Conservation (phyloP, 805 yeast genomes). For the Sugiyamaella chiloensis region DNA sequence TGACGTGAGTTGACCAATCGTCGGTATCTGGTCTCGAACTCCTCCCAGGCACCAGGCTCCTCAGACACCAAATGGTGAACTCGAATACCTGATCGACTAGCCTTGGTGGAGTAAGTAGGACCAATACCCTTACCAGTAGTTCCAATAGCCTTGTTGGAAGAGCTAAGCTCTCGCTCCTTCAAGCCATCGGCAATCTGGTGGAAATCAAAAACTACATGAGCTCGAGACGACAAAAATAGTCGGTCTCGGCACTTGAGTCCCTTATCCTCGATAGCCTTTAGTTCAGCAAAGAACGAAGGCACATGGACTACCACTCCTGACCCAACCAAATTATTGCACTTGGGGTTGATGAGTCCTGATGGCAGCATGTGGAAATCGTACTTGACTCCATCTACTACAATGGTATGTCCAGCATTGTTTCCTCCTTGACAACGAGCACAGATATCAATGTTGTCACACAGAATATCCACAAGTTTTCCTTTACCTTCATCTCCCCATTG, state of each 20-base stretch:
- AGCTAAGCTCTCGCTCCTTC: slow-evolving; percentile 85
- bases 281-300: slow-evolving; percentile 87
- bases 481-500: slow-evolving; percentile 99
- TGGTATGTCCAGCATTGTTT: slow-evolving; percentile 98
- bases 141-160: slow-evolving; percentile 83
- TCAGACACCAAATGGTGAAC: slow-evolving; percentile 92
- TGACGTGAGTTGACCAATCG: slow-evolving; percentile 77
- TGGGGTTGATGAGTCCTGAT: slow-evolving; percentile 93
- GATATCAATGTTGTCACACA: slow-evolving; percentile 92
- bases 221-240: slow-evolving; percentile 85
- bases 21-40: slow-evolving; percentile 73
- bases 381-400: slow-evolving; percentile 82
- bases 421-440: slow-evolving; percentile 98
- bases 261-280: slow-evolving; percentile 73
- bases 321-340: slow-evolving; percentile 86
- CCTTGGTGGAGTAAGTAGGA: slow-evolving; percentile 96
- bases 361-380: slow-evolving; percentile 99
- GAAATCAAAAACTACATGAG: slow-evolving; percentile 95
- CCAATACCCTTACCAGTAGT: slow-evolving; percentile 99
- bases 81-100: slow-evolving; percentile 93
- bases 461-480: slow-evolving; percentile 92
- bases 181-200: slow-evolving; percentile 96
- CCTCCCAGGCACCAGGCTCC: slow-evolving; percentile 90
- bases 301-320: slow-evolving; percentile 95
- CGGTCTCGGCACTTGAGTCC: slow-evolving; percentile 74